Base-by-base conservation (phyloP, 345 rosid genomes). In the Orychophragmus violaceus region DNA sequence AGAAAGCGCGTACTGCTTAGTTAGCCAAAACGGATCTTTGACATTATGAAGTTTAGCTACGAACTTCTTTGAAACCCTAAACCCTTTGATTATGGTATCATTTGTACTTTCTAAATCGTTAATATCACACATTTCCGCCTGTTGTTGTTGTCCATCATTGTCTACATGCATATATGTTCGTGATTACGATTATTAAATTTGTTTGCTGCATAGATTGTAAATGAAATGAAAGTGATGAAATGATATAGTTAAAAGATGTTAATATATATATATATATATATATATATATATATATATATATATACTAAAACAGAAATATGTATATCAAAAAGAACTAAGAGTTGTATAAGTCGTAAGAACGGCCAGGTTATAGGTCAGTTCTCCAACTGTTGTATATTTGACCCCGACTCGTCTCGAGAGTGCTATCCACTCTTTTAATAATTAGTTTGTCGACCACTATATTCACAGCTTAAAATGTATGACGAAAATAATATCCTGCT, bases 381-480 rank as follows among this genome's bases (percentile, higher is more conserved):
- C 5, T 62, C 24, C 29, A 24, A 8, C 18, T 57, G 48, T 58
- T 21, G 29, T 32, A 33, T 13, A 66, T 30, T 5, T 28, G 72
- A 68, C 45, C 30, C 7, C 67, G 42, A 59, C 74, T 60, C 66
- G 62, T 22, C 54, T 28, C 62, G 22, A 70, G n/a, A n/a, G 62
- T 42, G 69, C 75, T 24, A 16, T 39, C 60, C 16, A 70, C 68
- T 69, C 67, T 59, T 59, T 3, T 45, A 18, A 50, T 48, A 27
- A 48, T 68, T 10, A 44, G 19, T 22, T 52, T 70, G 74, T 52
- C 74, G 68, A 70, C 74, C 68, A 70, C 52, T 21, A 28, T 6
- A 4, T 37, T 59, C 10, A 14, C 50, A 16, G 8, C 41, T 7
- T 35, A 59, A 6, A 2, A 0, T 29, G 6, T 51, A 22, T 45